Evolutionary conservation across 1,284 basidiomycete genomes (phyloP).

Genomic region (Irpex rosettiformis): DNA sequence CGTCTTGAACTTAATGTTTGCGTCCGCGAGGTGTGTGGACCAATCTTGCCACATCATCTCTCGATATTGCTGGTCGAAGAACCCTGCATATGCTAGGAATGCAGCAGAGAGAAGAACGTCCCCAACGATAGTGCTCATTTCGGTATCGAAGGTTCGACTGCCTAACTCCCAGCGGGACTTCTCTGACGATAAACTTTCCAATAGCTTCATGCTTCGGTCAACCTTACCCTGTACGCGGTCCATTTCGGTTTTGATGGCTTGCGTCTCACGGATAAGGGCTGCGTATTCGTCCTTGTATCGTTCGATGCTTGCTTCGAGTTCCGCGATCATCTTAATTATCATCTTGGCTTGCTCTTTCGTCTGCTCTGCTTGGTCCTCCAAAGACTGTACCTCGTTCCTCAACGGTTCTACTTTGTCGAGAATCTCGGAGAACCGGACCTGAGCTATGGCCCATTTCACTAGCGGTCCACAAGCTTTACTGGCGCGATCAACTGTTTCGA

Average conservation of each 20-base stretch:
- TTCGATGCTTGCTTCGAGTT: conserved; percentile 91
- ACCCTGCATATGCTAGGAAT: conserved; percentile 96
- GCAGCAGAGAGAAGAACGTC: conserved; percentile 96
- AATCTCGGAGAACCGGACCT: conserved; percentile 97
- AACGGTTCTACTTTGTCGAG: conserved; percentile 97
- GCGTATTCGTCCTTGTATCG: conserved; percentile 99
- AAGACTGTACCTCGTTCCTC: conserved; percentile 90
- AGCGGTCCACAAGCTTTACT: conserved; percentile 98
- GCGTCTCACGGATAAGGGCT: conserved; percentile 93
- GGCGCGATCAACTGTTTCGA: conserved; percentile 93
- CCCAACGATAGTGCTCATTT: conserved; percentile 98
- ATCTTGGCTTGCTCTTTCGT: conserved; percentile 91
- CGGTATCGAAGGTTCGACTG: conserved; percentile 94
- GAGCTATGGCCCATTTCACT: conserved; percentile 97
- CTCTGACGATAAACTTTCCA: conserved; percentile 95
- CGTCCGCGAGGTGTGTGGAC: conserved; percentile 84
- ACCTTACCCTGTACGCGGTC: conserved; percentile 97
- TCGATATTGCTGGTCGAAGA: conserved; percentile 98
- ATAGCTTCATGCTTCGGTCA: conserved; percentile 92
- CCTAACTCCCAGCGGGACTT: conserved; percentile 93
- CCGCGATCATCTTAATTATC: conserved; percentile 90
- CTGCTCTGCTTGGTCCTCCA: conserved; percentile 88
- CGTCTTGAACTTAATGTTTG: conserved; percentile 90
- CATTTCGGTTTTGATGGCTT: conserved; percentile 98
- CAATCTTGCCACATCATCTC: conserved; percentile 98